These are phyloP conservation scores for Monosporascus cannonballus DNA, from an alignment of 2,329 filamentous ascomycete genomes.

Conservation along the genomic window DNA sequence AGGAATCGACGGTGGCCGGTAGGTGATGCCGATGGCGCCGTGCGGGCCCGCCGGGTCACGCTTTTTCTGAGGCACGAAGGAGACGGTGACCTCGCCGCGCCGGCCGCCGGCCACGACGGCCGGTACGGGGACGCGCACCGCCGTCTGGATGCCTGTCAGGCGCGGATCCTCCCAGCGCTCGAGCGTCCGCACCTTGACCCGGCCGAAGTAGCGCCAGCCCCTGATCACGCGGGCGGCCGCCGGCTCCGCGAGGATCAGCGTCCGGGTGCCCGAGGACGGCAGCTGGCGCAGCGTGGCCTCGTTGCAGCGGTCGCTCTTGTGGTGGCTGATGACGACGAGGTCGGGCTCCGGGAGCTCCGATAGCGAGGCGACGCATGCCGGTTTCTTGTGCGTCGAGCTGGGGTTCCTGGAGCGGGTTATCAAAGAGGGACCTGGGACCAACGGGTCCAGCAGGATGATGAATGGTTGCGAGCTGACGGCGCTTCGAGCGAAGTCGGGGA, in stretches of 20 bases:
- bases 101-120: slow-evolving; percentile 44
- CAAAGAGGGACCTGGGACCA: slow-evolving; percentile 56
- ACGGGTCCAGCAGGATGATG: slow-evolving; percentile 66
- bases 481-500: slow-evolving; percentile 30
- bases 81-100: slow-evolving; percentile 64
- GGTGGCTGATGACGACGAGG: slow-evolving; percentile 40
- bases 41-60: slow-evolving; percentile 55
- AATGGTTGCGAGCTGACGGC: slow-evolving; percentile 43
- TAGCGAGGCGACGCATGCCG: slow-evolving; percentile 50
- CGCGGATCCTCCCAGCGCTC: slow-evolving; percentile 40
- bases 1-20: slow-evolving; percentile 47
- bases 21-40: slow-evolving; percentile 66
- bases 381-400: slow-evolving; percentile 47
- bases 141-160: slow-evolving; percentile 24
- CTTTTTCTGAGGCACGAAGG: slow-evolving; percentile 57
- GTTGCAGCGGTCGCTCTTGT: slow-evolving; percentile 62
- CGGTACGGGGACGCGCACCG: slow-evolving; percentile 46
- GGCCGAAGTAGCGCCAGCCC: slow-evolving; percentile 63
- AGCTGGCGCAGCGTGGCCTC: slow-evolving; percentile 62
- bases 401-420: slow-evolving; percentile 58
- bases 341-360: slow-evolving; percentile 36
- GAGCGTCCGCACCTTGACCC: slow-evolving; percentile 38
- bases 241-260: slow-evolving; percentile 61
- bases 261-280: slow-evolving; percentile 43
- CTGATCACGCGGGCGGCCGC: slow-evolving; percentile 58